Base-by-base conservation (phyloP, 176 grass and related monocot species). In the Panicum miliaceum region DNA sequence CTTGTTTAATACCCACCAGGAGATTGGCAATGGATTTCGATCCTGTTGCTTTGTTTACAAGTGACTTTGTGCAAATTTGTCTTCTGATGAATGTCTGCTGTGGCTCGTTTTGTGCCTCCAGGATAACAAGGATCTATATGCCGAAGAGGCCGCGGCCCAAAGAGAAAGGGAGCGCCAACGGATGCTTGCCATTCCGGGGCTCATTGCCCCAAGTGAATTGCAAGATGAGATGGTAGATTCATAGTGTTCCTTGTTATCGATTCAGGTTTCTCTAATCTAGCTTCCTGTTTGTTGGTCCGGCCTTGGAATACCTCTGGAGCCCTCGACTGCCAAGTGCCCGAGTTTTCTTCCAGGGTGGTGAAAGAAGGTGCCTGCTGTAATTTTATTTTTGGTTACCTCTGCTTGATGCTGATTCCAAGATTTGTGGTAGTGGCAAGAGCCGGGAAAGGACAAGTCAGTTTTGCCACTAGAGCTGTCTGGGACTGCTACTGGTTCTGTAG, bases 51-150 rank as follows among this genome's bases (percentile, higher is more conserved):
- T 68, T 73, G 59, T 57, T 61, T 61, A 0, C 25, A 57, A 9
- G 35, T 84, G 41, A 43, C 1, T 36, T 26, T 18, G 1, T 26
- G 40, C 16, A 2, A 71, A 18, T 18, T 18, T 77, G 7, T 50
- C 38, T 67, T 58, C 8, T 87, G 42, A 87, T 74, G 4, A 4
- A 47, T 32, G 0, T 81, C 62, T 53, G 14, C 5, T 68, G n/a
- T 35, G 6, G 45, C 3, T 78, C 70, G 4, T 42, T 68, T 77
- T 90, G 64, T 64, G 45, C 0, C 71, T 89, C 56, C 79, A 99
- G 97, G 97, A 99, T 86, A 99, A 99, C 73, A 99, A 99, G 86
- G 97, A 99, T 89, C 81, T 99, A 35, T 99, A 99, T 38, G 97
- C 97, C 0, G 97, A 99, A 82, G 97, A 99, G 77, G 91, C 97